Percentiles rank a stretch among this genome's conserved stretches.
phyloP scores from a whole-genome alignment of 2,329 filamentous ascomycete genomes.

The Stylonectria norvegica region DNA sequence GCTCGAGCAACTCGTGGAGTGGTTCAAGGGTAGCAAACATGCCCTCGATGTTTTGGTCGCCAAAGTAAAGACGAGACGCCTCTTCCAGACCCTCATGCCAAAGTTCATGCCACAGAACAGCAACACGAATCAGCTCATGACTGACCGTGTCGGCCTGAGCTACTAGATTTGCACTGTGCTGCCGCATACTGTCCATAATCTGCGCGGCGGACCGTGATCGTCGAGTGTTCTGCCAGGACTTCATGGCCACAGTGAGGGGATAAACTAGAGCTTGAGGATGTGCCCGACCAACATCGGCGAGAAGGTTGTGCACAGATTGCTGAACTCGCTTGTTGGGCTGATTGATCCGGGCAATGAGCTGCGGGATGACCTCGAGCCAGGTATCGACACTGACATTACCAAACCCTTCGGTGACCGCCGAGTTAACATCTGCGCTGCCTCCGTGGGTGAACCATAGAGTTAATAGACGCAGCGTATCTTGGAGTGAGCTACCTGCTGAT shows the following conservation, averaged over 20 bases:
- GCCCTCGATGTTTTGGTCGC: slow-evolving; percentile 93
- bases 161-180: slow-evolving; percentile 87
- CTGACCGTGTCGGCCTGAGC: slow-evolving; percentile 95
- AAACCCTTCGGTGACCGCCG: slow-evolving; percentile 85
- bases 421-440: slow-evolving; percentile 81
- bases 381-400: slow-evolving; percentile 91
- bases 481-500: slow-evolving; percentile 85
- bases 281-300: slow-evolving; percentile 87
- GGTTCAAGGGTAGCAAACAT: slow-evolving; percentile 93
- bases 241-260: slow-evolving; percentile 95
- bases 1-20: slow-evolving; percentile 85
- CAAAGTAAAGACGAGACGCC: slow-evolving; percentile 93
- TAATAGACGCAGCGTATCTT: slow-evolving; percentile 88
- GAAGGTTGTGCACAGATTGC: slow-evolving; percentile 83
- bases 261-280: slow-evolving; percentile 97
- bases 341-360: slow-evolving; percentile 95
- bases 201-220: slow-evolving; percentile 83
- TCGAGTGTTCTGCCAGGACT: slow-evolving; percentile 76
- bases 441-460: slow-evolving; percentile 97
- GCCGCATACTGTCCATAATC: slow-evolving; percentile 98
- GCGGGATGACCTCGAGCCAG: slow-evolving; percentile 97
- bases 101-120: slow-evolving; percentile 96
- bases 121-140: slow-evolving; percentile 93
- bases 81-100: slow-evolving; percentile 99
- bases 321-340: slow-evolving; percentile 88